Evolutionary conservation across 257 asterid genomes (phyloP).

Genomic region (Ehretia macrophylla): DNA sequence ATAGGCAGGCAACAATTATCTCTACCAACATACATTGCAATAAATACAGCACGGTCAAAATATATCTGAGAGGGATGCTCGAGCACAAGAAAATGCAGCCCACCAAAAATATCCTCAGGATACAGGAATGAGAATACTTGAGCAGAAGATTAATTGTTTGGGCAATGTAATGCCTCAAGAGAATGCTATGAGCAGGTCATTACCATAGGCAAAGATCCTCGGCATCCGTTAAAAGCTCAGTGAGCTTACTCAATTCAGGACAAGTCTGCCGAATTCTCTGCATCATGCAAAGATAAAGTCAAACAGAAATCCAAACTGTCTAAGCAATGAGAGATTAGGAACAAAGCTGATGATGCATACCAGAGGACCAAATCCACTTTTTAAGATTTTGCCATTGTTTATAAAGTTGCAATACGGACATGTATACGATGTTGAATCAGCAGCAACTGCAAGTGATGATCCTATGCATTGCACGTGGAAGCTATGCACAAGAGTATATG

Average conservation of each 20-base stretch:
- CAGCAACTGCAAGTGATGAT: conserved; percentile 31
- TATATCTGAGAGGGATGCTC: too few species aligned
- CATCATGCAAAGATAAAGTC: conserved; percentile 22
- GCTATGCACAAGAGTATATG: conserved; percentile 39
- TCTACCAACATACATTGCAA: too few species aligned
- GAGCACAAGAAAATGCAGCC: too few species aligned
- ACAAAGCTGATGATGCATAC: conserved; percentile 35
- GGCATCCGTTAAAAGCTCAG: conserved; percentile 53
- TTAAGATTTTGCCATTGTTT: conserved; percentile 45
- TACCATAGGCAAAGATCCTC: conserved; percentile 69
- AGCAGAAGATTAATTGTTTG: too few species aligned
- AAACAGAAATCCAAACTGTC: conserved; percentile 11
- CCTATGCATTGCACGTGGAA: conserved; percentile 58
- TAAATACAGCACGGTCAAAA: too few species aligned
- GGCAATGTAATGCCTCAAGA: too few species aligned
- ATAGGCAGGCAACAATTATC: too few species aligned
- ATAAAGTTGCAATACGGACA: conserved; percentile 61
- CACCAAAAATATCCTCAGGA: too few species aligned
- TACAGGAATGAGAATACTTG: too few species aligned
- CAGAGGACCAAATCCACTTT: conserved; percentile 43
- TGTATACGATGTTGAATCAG: conserved; percentile 17
- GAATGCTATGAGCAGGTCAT: neutral
- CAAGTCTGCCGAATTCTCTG: conserved; percentile 59
- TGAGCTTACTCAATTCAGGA: conserved; percentile 49
- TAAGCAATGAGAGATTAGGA: conserved; percentile 9